A percentile compares a stretch with the other conserved stretches of the same genome.
These are phyloP conservation scores for Diaporthe amygdali DNA, from an alignment of 2,329 filamentous ascomycete species.

Conservation along the genomic window DNA sequence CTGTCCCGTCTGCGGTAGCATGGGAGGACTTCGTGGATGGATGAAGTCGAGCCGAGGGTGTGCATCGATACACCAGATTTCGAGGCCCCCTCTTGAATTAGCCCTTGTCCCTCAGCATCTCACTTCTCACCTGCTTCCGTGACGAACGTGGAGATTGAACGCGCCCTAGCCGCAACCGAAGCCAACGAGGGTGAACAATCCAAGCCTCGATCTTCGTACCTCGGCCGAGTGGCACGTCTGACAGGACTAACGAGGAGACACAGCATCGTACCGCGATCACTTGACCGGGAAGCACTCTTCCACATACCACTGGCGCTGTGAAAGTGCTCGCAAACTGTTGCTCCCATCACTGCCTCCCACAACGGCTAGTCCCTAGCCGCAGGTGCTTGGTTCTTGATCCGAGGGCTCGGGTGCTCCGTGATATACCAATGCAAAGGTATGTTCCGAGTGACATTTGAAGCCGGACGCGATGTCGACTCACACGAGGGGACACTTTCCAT, in stretches of 20 bases:
- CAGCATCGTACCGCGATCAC: constrained; percentile 4
- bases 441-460: not conserved
- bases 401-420: not conserved
- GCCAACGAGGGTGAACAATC: not conserved
- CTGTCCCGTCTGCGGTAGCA: not conserved
- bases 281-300: constrained; percentile 11
- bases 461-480: not conserved
- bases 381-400: not conserved
- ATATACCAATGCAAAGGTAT: not conserved
- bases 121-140: constrained; percentile 12
- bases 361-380: not conserved
- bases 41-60: not conserved
- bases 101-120: not conserved
- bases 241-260: not conserved
- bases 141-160: not conserved
- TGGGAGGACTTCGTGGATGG: not conserved
- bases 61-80: not conserved
- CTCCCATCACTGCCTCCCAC: not conserved
- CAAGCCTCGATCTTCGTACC: not conserved
- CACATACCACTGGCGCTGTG: not conserved
- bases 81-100: not conserved
- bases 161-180: not conserved
- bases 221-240: not conserved
- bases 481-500: too few relatives aligned
- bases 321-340: not conserved